phyloP scores from a whole-genome alignment of 2,329 filamentous ascomycete genomes.

The Fusarium sp. region DNA sequence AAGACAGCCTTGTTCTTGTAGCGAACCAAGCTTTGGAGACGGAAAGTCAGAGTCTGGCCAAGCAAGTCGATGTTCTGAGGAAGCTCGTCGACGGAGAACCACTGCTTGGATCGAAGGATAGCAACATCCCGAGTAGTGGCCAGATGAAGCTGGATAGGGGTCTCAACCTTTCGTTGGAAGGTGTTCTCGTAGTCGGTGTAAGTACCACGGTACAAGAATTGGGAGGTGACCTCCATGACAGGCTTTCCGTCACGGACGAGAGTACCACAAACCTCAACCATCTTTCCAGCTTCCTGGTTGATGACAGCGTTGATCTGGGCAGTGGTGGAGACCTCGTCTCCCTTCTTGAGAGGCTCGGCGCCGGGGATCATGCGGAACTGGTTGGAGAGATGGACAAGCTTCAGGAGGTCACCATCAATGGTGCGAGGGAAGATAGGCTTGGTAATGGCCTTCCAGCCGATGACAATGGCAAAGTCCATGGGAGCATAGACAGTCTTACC shows the following conservation, averaged over 20 bases:
- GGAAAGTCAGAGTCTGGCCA: conserved; percentile 94
- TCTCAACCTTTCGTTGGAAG: conserved; percentile 97
- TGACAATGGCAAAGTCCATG: conserved; percentile 99
- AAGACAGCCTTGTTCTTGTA: conserved; percentile 97
- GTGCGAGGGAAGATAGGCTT: conserved; percentile 98
- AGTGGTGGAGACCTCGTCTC: conserved; percentile 89
- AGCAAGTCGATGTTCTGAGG: conserved; percentile 82
- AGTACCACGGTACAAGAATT: conserved; percentile 93
- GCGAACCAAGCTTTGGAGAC: conserved; percentile 86
- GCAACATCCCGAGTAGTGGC: conserved; percentile 90
- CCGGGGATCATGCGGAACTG: conserved; percentile 98
- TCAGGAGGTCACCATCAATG: conserved; percentile 95
- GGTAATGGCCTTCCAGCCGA: conserved; percentile 98
- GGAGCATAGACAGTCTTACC: conserved; percentile 94
- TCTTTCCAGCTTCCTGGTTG: conserved; percentile 98
- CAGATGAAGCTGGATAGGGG: conserved; percentile 91
- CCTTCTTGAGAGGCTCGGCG: conserved; percentile 93
- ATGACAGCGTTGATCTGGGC: conserved; percentile 97
- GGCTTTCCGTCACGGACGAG: conserved; percentile 84
- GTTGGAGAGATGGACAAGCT: conserved; percentile 96
- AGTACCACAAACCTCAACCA: conserved; percentile 99
- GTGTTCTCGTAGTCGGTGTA: conserved; percentile 98
- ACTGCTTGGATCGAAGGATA: conserved; percentile 94
- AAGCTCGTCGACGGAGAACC: conserved; percentile 84
- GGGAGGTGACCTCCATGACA: conserved; percentile 98